Conservation (phyloP, 2,329 filamentous ascomycete species). For the Arthroderma sp. region DNA sequence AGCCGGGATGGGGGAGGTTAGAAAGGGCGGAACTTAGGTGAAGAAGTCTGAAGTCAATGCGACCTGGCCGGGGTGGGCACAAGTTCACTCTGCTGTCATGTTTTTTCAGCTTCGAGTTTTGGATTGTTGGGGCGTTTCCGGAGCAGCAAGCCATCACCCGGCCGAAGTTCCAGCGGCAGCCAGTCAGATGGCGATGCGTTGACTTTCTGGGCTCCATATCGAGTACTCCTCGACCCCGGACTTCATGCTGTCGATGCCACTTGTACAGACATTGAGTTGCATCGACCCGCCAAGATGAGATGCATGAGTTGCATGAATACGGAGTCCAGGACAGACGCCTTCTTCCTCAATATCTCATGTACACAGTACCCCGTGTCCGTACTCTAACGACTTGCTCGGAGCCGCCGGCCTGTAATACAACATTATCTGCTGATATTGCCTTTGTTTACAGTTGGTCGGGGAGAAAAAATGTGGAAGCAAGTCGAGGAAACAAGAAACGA, state of each 20-base stretch:
- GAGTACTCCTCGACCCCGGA: background rate
- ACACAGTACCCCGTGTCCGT: too few species aligned
- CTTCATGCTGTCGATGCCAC: background rate
- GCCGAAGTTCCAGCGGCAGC: background rate
- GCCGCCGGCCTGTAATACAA: too few species aligned
- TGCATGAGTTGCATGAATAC: too few species aligned
- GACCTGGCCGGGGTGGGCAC: background rate
- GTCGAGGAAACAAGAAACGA: too few species aligned
- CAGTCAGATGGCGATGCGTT: background rate
- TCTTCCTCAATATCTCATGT: too few species aligned
- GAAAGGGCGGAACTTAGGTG: background rate
- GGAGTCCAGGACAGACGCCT: too few species aligned
- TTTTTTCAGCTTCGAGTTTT: background rate
- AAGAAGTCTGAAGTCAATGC: constrained; percentile 1
- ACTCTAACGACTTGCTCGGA: too few species aligned
- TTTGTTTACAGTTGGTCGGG: too few species aligned
- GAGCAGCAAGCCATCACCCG: background rate
- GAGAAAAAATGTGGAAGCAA: too few species aligned
- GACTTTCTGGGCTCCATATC: background rate
- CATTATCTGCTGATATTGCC: too few species aligned
- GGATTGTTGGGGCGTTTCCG: background rate
- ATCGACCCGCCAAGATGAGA: too few species aligned
- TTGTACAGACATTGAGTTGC: background rate
- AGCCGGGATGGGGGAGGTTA: background rate
- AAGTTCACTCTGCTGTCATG: background rate